Conservation (phyloP, 176 grass and related monocot species). For the Eleusine coracana region DNA sequence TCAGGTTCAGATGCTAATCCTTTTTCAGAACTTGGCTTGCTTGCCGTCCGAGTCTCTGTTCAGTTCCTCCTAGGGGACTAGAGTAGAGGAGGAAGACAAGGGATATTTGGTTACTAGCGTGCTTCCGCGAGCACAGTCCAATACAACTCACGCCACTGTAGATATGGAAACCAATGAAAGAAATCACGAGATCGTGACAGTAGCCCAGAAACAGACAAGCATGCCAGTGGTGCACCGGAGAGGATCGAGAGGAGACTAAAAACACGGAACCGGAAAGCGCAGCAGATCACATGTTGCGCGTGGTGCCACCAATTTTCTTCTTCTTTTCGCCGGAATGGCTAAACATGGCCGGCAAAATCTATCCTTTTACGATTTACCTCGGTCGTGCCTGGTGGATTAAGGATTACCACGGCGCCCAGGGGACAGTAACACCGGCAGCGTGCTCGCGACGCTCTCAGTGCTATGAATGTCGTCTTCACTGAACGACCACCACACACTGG, state of each 20-base stretch:
- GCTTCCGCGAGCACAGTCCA: background rate
- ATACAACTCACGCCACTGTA: background rate
- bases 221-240: background rate
- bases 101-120: background rate
- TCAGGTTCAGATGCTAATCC: background rate
- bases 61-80: background rate
- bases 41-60: background rate
- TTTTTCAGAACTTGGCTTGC: background rate
- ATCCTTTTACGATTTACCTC: background rate
- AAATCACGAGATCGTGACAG: constrained; percentile 33
- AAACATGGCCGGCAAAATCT: constrained; percentile 29
- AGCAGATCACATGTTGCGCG: constrained; percentile 31
- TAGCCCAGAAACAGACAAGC: constrained; percentile 13
- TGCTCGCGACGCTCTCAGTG: background rate
- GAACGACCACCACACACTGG: background rate
- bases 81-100: background rate
- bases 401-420: background rate
- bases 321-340: background rate
- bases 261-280: constrained; percentile 17
- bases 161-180: background rate
- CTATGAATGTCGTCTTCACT: background rate
- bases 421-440: background rate
- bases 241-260: no score
- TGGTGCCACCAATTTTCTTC: background rate
- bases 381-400: background rate